Base-by-base conservation (phyloP, 2,329 filamentous ascomycete genomes). In the Aaosphaeria arxii region DNA sequence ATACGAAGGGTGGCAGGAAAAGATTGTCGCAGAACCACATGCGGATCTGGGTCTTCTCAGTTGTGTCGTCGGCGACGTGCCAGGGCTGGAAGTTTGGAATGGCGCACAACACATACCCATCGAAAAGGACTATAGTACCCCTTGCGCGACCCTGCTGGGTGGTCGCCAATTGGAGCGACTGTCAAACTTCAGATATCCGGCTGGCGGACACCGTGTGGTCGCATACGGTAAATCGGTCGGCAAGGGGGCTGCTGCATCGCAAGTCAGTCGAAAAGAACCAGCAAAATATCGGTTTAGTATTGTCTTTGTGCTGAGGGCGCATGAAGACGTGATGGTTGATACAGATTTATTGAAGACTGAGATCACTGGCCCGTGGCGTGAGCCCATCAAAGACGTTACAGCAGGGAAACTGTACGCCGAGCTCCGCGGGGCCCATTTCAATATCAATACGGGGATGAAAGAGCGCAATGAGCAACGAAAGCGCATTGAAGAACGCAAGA, bases 1-100 rank as follows among this genome's bases (percentile, higher is more conserved):
- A 35, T 71, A 71, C 39, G 67, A 71, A 30, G 61, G 61, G 1
- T 64, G 61, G 60, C 61, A 65, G 5, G 51, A 49, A 1, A 71
- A 70, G 38, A 54, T 66, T 5, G 67, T 71, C 7, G 67, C 68
- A 4, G 68, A 71, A 44, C 56, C 67, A 6, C 69, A 71, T 48
- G 56, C 59, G 1, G 69, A 71, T 56, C 47, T 71, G 4, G 69
- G 69, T 0, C 42, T 71, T 3, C 43, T 71, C 13, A 63, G 58
- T 30, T 54, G 64, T 1, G 69, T 71, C 0, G 56, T 70, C 1
- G 67, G 67, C 2, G 54, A 69, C 45, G 60, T 66, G 1, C 64
- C 69, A n/a, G 69, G 69, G 1, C 43, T 71, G 1, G 67, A 70
- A 42, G 66, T 69, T 2, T 70, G 65, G 62, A 55, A 64, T 39